These are phyloP conservation scores for Pyricularia sp. DNA, from an alignment of 2,329 filamentous ascomycete species.

Conservation along the genomic window DNA sequence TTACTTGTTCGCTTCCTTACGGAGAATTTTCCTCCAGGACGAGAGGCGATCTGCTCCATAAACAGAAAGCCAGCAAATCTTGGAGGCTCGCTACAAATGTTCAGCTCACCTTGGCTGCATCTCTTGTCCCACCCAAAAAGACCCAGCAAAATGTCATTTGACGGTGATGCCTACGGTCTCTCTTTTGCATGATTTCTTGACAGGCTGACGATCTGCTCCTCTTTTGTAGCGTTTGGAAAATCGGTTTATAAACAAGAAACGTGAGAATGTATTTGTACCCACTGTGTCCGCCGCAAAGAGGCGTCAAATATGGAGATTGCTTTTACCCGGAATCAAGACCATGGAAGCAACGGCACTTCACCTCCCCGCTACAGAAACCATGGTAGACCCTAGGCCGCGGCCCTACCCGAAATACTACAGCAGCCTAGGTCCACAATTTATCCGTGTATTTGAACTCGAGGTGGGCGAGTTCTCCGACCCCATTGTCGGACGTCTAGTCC, in stretches of 20 bases:
- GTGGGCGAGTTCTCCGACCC: slow-evolving; percentile 7
- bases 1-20: background rate
- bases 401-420: slow-evolving; percentile 7
- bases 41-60: background rate
- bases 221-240: background rate
- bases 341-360: background rate
- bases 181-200: background rate
- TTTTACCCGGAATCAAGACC: background rate
- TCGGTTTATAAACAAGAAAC: too few relatives aligned
- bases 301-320: background rate
- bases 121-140: background rate
- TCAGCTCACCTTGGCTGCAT: background rate
- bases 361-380: background rate
- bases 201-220: background rate
- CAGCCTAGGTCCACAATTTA: slow-evolving; percentile 6
- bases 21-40: background rate
- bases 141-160: background rate
- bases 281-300: background rate
- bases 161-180: too few relatives aligned
- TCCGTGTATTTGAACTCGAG: slow-evolving; percentile 10
- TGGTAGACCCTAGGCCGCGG: background rate
- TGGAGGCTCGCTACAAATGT: background rate
- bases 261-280: background rate
- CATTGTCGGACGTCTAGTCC: slow-evolving; percentile 16
- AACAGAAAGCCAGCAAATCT: background rate